A percentile compares a stretch with the other conserved stretches of the same genome.
phyloP scores from a whole-genome alignment of 2,329 filamentous ascomycete genomes.

The Ophiocordyceps sinensis region DNA sequence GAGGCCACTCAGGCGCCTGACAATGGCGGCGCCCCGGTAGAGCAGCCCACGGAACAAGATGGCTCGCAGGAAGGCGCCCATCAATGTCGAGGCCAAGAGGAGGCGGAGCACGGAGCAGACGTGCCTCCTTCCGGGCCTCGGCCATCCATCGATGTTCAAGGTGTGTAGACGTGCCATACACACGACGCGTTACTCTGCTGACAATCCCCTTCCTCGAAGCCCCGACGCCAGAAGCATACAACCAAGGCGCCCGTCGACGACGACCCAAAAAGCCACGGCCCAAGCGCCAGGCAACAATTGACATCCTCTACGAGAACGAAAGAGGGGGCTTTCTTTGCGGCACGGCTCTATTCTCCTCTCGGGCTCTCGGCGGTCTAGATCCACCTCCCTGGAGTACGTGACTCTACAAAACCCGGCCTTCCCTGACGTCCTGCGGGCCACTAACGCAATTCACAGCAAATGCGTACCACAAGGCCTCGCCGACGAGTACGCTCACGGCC shows the following conservation, averaged over 20 bases:
- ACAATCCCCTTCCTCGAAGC: slow-evolving; percentile 7
- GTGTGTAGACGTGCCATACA: slow-evolving; percentile 4
- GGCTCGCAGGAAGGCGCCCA: neutral
- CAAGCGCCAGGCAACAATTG: slow-evolving; percentile 48
- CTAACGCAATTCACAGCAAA: slow-evolving; percentile 36
- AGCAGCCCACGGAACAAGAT: neutral
- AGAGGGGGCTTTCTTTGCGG: slow-evolving; percentile 83
- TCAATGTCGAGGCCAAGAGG: neutral
- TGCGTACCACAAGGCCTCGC: slow-evolving; percentile 41
- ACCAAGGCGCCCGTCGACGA: slow-evolving; percentile 1
- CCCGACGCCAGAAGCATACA: slow-evolving; percentile 13
- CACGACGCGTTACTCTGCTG: neutral
- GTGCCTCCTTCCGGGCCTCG: slow-evolving; percentile 9
- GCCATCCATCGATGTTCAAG: slow-evolving; percentile 20
- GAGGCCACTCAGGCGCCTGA: neutral
- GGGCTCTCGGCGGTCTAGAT: slow-evolving; percentile 74
- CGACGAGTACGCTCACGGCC: slow-evolving; percentile 63
- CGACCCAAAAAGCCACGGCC: slow-evolving; percentile 13
- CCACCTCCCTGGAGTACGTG: slow-evolving; percentile 61
- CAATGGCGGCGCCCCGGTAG: neutral
- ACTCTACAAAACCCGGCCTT: no score
- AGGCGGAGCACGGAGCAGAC: slow-evolving; percentile 1
- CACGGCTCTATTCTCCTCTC: slow-evolving; percentile 73
- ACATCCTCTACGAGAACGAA: slow-evolving; percentile 92
- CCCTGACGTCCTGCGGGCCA: neutral